phyloP scores from a whole-genome alignment of 768 basidiomycete species.

The Boletus fagicola region DNA sequence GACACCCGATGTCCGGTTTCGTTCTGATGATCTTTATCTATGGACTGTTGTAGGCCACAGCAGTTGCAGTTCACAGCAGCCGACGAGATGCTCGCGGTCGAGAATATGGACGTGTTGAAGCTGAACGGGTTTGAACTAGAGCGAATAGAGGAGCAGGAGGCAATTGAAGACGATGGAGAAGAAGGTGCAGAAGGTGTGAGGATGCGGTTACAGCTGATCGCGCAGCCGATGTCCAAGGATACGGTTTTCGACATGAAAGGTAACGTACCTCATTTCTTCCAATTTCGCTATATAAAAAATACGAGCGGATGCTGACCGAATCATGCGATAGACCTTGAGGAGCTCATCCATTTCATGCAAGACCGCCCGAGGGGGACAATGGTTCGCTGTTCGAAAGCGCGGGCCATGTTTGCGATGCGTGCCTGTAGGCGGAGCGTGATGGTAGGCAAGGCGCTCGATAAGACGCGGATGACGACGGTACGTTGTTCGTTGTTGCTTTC shows the following conservation, averaged over 20 bases:
- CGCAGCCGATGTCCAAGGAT: slow-evolving; percentile 89
- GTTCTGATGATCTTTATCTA: neutral
- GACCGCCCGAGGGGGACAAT: slow-evolving; percentile 76
- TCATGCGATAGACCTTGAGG: slow-evolving; percentile 73
- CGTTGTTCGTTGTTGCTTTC: slow-evolving; percentile 20
- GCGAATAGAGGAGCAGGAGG: slow-evolving; percentile 42
- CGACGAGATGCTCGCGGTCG: slow-evolving; percentile 84
- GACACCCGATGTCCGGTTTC: neutral
- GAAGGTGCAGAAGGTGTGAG: neutral
- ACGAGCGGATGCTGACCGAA: neutral
- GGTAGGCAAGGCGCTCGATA: slow-evolving; percentile 84
- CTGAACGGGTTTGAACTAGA: slow-evolving; percentile 89
- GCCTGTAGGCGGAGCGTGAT: slow-evolving; percentile 97
- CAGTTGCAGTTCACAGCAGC: slow-evolving; percentile 81
- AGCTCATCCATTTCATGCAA: slow-evolving; percentile 81
- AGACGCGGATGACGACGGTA: slow-evolving; percentile 74
- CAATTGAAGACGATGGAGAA: neutral
- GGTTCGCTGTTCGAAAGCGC: slow-evolving; percentile 90
- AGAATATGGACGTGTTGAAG: slow-evolving; percentile 80
- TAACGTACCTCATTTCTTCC: slow-evolving; percentile 27
- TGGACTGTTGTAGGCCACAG: slow-evolving; percentile 54
- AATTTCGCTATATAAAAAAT: neutral
- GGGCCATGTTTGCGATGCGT: slow-evolving; percentile 94
- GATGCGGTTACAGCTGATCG: slow-evolving; percentile 58
- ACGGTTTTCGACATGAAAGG: slow-evolving; percentile 90